These are phyloP conservation scores for Clarireedia paspali DNA, from an alignment of 2,329 filamentous ascomycete species.

Conservation along the genomic window DNA sequence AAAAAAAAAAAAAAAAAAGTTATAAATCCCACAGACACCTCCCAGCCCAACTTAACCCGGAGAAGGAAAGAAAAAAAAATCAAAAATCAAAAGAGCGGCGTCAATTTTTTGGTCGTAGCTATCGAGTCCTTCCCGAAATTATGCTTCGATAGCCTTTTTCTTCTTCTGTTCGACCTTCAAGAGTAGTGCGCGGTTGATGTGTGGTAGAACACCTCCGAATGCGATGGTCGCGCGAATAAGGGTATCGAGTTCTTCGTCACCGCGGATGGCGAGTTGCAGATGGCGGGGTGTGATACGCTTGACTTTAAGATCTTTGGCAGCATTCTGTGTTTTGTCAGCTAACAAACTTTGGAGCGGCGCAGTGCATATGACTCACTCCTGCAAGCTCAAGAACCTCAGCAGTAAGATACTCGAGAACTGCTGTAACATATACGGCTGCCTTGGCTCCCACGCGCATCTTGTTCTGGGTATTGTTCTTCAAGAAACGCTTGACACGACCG, in stretches of 20 bases:
- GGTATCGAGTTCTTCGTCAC: conserved; percentile 96
- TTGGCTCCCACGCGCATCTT: conserved; percentile 99
- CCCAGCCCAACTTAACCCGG: conserved; percentile 4
- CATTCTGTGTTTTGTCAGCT: conserved; percentile 52
- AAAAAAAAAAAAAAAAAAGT: conserved; percentile 3
- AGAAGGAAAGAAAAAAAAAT: conserved; percentile 1
- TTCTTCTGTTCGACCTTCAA: conserved; percentile 98
- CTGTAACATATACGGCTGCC: conserved; percentile 96
- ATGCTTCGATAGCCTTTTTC: conserved; percentile 51
- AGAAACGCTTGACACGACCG: conserved; percentile 98
- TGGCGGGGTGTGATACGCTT: conserved; percentile 99
- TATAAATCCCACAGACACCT: conserved; percentile 8
- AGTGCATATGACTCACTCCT: conserved; percentile 53
- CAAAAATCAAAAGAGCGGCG: neutral
- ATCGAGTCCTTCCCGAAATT: conserved; percentile 8
- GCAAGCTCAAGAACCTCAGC: conserved; percentile 97
- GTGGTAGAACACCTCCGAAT: conserved; percentile 94
- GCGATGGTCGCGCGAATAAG: conserved; percentile 96
- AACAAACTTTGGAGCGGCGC: neutral
- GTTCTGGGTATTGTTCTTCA: conserved; percentile 98
- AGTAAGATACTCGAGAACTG: conserved; percentile 95
- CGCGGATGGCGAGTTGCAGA: conserved; percentile 93
- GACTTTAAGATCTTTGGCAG: conserved; percentile 98
- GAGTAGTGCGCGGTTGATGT: conserved; percentile 95
- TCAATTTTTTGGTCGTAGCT: neutral